Evolutionary conservation across 495 filamentous ascomycete species (phyloP).

Genomic region (Tuber microsphaerosporum): DNA sequence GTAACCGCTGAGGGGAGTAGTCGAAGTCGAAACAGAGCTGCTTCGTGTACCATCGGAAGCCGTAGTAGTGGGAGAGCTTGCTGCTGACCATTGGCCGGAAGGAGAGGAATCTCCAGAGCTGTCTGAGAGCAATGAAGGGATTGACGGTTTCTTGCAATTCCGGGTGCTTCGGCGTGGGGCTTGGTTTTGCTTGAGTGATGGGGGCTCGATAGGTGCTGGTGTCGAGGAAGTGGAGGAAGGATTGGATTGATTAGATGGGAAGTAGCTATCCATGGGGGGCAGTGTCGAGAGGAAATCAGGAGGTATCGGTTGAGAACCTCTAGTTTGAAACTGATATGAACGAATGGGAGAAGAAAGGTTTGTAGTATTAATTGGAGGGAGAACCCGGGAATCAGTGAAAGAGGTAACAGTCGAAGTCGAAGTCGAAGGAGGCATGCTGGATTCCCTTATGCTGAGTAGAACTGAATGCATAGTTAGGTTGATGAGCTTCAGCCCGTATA

Average conservation of each 20-base stretch:
- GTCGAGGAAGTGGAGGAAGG: constrained; percentile 31
- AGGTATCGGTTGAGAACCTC: neutral
- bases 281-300: constrained; percentile 9
- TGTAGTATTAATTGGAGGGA: constrained; percentile 35
- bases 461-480: constrained; percentile 36
- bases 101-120: constrained; percentile 39
- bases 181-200: constrained; percentile 18
- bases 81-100: constrained; percentile 29
- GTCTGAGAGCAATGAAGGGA: constrained; percentile 39
- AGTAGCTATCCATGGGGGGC: constrained; percentile 31
- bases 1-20: constrained; percentile 1
- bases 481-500: constrained; percentile 29
- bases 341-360: constrained; percentile 22
- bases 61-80: constrained; percentile 36
- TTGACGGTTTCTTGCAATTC: constrained; percentile 36
- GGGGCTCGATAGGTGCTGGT: constrained; percentile 21
- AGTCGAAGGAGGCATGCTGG: constrained; percentile 33
- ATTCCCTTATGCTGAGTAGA: constrained; percentile 32
- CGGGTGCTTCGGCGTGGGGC: constrained; percentile 29
- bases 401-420: constrained; percentile 32
- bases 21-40: constrained; percentile 33
- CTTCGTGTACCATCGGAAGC: constrained; percentile 34
- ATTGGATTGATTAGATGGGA: constrained; percentile 31
- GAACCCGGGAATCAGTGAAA: constrained; percentile 32
- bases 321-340: neutral